phyloP scores from a whole-genome alignment of 805 yeast genomes.

The Jamesozyma rosinii region DNA sequence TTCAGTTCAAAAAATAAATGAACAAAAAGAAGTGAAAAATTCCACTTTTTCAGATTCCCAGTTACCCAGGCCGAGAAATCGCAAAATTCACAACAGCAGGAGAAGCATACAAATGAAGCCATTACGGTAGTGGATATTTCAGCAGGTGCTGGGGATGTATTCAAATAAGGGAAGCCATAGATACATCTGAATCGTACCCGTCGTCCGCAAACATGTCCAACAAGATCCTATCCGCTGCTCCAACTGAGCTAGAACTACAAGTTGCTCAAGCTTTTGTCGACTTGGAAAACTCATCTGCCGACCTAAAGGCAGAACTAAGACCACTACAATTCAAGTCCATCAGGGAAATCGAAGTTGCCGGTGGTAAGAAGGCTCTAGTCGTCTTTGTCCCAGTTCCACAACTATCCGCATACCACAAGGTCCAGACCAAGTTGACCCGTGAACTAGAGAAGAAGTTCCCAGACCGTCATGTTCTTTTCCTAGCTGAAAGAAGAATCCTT shows the following conservation, averaged over 20 bases:
- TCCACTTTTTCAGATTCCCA: too few relatives aligned
- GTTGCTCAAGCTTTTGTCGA: constrained; percentile 98
- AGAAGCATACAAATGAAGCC: too few relatives aligned
- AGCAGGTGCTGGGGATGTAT: too few relatives aligned
- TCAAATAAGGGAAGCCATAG: too few relatives aligned
- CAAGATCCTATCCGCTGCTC: constrained; percentile 89
- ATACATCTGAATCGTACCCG: too few relatives aligned
- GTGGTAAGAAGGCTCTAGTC: constrained; percentile 98
- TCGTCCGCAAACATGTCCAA: constrained; percentile 35
- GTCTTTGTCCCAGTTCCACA: constrained; percentile 97
- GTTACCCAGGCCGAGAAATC: too few relatives aligned
- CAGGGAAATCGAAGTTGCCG: constrained; percentile 93
- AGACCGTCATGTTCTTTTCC: constrained; percentile 97
- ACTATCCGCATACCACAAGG: constrained; percentile 87
- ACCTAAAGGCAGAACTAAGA: constrained; percentile 95
- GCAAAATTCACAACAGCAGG: too few relatives aligned
- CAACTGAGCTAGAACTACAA: constrained; percentile 98
- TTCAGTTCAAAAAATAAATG: too few relatives aligned
- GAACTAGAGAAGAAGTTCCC: constrained; percentile 99
- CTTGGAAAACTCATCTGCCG: constrained; percentile 88
- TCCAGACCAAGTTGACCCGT: constrained; percentile 94
- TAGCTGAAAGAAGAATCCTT: constrained; percentile 98
- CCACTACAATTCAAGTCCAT: constrained; percentile 97
- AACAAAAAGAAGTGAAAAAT: too few relatives aligned
- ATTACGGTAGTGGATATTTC: too few relatives aligned